Evolutionary conservation across 164 flowering plant species (phyloP).

Genomic region (Chimonanthus salicifolius): DNA sequence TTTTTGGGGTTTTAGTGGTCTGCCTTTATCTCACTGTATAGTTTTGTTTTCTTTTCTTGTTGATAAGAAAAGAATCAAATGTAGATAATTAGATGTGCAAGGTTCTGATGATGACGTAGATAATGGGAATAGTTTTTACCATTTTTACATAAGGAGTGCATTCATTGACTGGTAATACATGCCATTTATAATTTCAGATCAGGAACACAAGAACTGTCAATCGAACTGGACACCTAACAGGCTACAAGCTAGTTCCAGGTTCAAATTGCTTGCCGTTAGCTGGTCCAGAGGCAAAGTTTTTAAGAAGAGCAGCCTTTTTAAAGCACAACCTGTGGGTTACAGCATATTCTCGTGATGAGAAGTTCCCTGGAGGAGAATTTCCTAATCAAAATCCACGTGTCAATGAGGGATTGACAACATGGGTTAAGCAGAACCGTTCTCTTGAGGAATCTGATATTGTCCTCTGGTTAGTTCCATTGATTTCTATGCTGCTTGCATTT

Average conservation of each 20-base stretch:
- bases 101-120: too few species aligned
- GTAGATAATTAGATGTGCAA: too few species aligned
- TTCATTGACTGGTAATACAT: background rate
- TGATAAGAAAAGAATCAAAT: too few species aligned
- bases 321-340: conserved; percentile 95
- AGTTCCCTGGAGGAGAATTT: conserved; percentile 87
- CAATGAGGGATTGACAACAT: conserved; percentile 75
- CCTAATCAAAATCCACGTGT: conserved; percentile 92
- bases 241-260: conserved; percentile 82
- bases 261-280: conserved; percentile 84
- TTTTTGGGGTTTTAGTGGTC: too few species aligned
- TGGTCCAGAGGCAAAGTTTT: conserved; percentile 71
- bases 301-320: conserved; percentile 80
- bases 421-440: conserved; percentile 68
- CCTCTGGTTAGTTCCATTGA: conserved; percentile 56
- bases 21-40: too few species aligned
- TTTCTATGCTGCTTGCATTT: background rate
- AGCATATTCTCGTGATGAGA: conserved; percentile 54
- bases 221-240: conserved; percentile 78
- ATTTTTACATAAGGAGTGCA: too few species aligned
- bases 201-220: conserved; percentile 81
- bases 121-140: too few species aligned
- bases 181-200: conserved; percentile 35
- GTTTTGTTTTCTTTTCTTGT: too few species aligned
- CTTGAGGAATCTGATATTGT: conserved; percentile 78